Percentiles rank a stretch among this genome's conserved stretches.
phyloP scores from a whole-genome alignment of 768 basidiomycete species.

The Kwoniella pini region DNA sequence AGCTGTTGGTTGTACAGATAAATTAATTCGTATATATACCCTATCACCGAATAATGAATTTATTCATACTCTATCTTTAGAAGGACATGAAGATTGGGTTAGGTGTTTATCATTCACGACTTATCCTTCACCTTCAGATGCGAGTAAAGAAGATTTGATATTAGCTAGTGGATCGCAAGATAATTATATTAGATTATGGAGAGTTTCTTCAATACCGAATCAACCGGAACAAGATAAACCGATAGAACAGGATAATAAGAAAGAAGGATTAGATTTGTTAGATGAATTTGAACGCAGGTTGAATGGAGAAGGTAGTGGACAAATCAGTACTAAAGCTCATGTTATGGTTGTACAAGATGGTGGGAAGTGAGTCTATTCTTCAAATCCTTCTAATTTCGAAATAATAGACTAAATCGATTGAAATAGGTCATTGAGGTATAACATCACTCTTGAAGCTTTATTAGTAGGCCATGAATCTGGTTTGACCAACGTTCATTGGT shows the following conservation, averaged over 20 bases:
- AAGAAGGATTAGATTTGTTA: constrained; percentile 69
- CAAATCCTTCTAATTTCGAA: constrained; percentile 2
- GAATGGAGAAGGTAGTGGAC: constrained; percentile 69
- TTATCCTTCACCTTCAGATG: constrained; percentile 26
- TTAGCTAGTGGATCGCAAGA: constrained; percentile 96
- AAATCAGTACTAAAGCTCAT: constrained; percentile 86
- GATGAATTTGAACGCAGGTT: constrained; percentile 86
- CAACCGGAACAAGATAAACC: constrained; percentile 15
- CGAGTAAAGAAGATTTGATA: constrained; percentile 59
- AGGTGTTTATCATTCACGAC: constrained; percentile 69
- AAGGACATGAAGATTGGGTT: constrained; percentile 96
- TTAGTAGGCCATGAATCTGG: constrained; percentile 95
- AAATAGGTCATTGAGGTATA: constrained; percentile 60
- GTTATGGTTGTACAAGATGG: constrained; percentile 65
- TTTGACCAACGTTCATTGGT: constrained; percentile 85
- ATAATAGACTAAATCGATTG: background rate
- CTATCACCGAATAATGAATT: constrained; percentile 38
- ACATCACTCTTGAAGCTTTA: constrained; percentile 88
- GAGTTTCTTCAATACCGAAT: constrained; percentile 63
- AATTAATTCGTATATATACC: constrained; percentile 74
- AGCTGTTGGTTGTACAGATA: constrained; percentile 82
- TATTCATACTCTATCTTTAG: constrained; percentile 43
- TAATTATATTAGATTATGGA: constrained; percentile 89
- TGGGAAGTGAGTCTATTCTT: constrained; percentile 26
- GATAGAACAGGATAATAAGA: constrained; percentile 1